Base-by-base conservation (phyloP, 129 eudicot species). In the Centella asiatica region DNA sequence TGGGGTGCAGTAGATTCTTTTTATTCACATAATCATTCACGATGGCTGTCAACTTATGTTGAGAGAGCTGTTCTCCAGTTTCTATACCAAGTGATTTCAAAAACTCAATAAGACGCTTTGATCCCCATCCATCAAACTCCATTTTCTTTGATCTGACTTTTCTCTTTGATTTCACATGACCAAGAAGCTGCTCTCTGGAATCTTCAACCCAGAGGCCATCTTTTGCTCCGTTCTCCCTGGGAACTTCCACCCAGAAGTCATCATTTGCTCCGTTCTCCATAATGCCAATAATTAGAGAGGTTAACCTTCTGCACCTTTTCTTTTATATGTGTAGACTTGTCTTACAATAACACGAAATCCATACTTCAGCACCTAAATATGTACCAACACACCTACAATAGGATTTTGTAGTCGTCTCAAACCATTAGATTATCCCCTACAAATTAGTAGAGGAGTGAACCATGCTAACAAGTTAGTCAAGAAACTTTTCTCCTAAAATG, bases 91-190 rank as follows among this genome's bases (percentile, higher is more conserved):
- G 78, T 57, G 95, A 76, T 31, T 71, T 65, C 19, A 93, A 84
- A 74, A 93, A 93, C 27, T 87, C 95, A n/a, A 80, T 57, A 8
- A 93, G 76, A 0, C 89, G 78, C 57, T 70, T 88, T 0, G 99
- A 93, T 52, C 81, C 95, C 99, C 99, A 93, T 11, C 88, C 92
- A 19, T 80, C 64, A 72, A 73, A 93, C 73, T 93, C 92, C 37
- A 84, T 32, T 71, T 72, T 84, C 44, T 74, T 85, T 2, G 84
- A 24, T 48, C 76, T 78, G 11, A 61, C 58, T 42, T 63, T 77
- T 71, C 86, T 76, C 65, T 76, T 84, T 46, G 60, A 72, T 66
- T 71, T 88, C 8, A 27, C 28, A 18, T 73, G 59, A 61, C 36
- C 39, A 24, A 48, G 32, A 22, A 32, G 47, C 23, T 59, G 60